Evolutionary conservation across 331 rosid species (phyloP).

Genomic region (Stylosanthes scabra): DNA sequence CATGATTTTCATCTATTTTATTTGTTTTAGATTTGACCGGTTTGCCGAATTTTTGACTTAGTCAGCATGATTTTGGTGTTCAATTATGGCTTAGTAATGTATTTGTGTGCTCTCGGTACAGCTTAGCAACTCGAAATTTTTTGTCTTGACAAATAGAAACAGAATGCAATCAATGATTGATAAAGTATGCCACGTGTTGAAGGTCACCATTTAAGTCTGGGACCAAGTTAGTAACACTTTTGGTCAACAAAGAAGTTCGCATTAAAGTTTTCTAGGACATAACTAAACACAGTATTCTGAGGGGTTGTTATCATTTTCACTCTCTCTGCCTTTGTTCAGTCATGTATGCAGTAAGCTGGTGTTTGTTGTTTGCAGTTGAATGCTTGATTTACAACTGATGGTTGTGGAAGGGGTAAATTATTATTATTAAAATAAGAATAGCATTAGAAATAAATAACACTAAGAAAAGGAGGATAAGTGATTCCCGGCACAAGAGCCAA

Average conservation of each 20-base stretch:
- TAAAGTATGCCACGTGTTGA: neutral
- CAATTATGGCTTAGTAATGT: conserved; percentile 1
- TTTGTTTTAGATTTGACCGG: neutral
- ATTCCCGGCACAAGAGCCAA: too few species aligned
- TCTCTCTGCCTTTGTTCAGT: conserved; percentile 7
- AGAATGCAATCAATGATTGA: neutral
- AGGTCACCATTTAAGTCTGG: neutral
- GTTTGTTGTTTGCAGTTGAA: conserved; percentile 9
- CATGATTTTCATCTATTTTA: neutral
- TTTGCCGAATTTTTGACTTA: conserved; percentile 29
- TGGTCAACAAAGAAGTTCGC: neutral
- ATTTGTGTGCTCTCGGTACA: neutral
- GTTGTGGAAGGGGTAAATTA: neutral
- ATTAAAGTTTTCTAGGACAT: neutral
- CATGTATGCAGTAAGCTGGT: neutral
- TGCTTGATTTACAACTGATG: conserved; percentile 24
- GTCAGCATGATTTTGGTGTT: conserved; percentile 1
- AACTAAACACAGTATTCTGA: conserved; percentile 5
- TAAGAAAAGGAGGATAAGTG: too few species aligned
- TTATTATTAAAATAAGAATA: neutral
- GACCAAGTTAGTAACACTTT: neutral
- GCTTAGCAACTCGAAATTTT: neutral
- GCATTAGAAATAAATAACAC: neutral
- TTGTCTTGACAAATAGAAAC: neutral
- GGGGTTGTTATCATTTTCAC: neutral